Base-by-base conservation (phyloP, 169 alveolate genomes). In the Sarcocystis neurona region DNA sequence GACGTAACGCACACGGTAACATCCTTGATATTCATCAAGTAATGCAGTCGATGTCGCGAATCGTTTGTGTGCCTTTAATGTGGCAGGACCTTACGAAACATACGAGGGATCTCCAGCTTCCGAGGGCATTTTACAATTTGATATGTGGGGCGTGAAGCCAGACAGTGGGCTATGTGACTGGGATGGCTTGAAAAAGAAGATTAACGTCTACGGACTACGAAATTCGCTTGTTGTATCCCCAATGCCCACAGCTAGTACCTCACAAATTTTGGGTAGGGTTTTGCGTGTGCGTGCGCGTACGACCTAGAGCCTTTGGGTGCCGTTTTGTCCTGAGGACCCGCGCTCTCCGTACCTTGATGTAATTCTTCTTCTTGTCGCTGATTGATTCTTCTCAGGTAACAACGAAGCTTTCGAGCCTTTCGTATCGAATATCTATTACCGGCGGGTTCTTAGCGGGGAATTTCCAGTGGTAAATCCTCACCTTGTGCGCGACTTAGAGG, bases 221-320 rank as follows among this genome's bases (percentile, higher is more conserved):
- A 99, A 99, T 94, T 98, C 99, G 20, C 95, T 99, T 18, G 91
- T 99, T 56, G 91, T 98, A 46, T 99, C 99, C 15, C 99, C 99
- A 39, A 99, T 99, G 99, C 99, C 99, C 0, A 99, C 99, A 20
- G 99, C 99, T 0, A 94, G 98, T 75, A 99, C 99, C n/a, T 97
- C 99, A 2, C 99, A 98, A 94, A 98, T 98, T 63, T 94, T 98
- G 50, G 99, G 96, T 77, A 37, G 37, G 79, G 27, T 1, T 2
- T 4, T 43, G 46, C 5, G 20, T 66, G n/a, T n/a, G n/a, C n/a
- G n/a, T n/a, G n/a, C n/a, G n/a, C n/a, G n/a, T n/a, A n/a, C n/a
- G n/a, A n/a, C n/a, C n/a, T n/a, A n/a, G n/a, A n/a, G n/a, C n/a
- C n/a, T n/a, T n/a, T n/a, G n/a, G n/a, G n/a, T n/a, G n/a, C n/a